These are phyloP conservation scores for Xylaria flabelliformis DNA, from an alignment of 495 filamentous ascomycete genomes.

Conservation along the genomic window DNA sequence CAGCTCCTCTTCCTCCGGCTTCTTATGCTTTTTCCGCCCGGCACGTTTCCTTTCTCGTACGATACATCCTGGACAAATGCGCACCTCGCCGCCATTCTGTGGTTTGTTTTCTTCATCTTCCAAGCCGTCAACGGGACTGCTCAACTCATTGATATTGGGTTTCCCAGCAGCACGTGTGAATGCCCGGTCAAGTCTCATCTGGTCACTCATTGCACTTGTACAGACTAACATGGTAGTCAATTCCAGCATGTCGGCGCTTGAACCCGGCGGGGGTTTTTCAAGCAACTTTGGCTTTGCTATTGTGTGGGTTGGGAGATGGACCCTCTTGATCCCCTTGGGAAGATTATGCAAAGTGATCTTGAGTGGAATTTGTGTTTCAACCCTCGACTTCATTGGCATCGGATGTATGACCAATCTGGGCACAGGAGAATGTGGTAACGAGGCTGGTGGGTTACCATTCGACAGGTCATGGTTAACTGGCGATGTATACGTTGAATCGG, in stretches of 20 bases:
- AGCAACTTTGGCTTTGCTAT: slow-evolving; percentile 91
- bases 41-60: slow-evolving; percentile 86
- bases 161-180: slow-evolving; percentile 65
- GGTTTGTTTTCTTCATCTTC: slow-evolving; percentile 70
- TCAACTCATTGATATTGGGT: slow-evolving; percentile 25
- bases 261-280: slow-evolving; percentile 66
- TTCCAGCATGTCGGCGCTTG: slow-evolving; percentile 76
- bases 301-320: slow-evolving; percentile 86
- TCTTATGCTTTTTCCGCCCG: slow-evolving; percentile 85
- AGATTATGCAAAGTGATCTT: slow-evolving; percentile 74
- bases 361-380: slow-evolving; percentile 93
- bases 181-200: slow-evolving; percentile 64
- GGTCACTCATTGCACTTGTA: slow-evolving; percentile 88
- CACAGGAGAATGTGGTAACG: slow-evolving; percentile 18
- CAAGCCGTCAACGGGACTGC: slow-evolving; percentile 21
- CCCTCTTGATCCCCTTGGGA: slow-evolving; percentile 72
- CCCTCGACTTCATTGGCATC: slow-evolving; percentile 80
- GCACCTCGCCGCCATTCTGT: slow-evolving; percentile 83
- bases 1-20: slow-evolving; percentile 79
- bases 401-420: slow-evolving; percentile 60
- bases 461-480: slow-evolving; percentile 25
- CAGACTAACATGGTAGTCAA: slow-evolving; percentile 83
- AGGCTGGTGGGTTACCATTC: slow-evolving; percentile 27
- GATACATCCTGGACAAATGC: slow-evolving; percentile 84
- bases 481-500: slow-evolving; percentile 29